Evolutionary conservation across 2,329 filamentous ascomycete species (phyloP), one percentile per base, ranked within the genome.

Genomic region (Microsporum audouinii): DNA sequence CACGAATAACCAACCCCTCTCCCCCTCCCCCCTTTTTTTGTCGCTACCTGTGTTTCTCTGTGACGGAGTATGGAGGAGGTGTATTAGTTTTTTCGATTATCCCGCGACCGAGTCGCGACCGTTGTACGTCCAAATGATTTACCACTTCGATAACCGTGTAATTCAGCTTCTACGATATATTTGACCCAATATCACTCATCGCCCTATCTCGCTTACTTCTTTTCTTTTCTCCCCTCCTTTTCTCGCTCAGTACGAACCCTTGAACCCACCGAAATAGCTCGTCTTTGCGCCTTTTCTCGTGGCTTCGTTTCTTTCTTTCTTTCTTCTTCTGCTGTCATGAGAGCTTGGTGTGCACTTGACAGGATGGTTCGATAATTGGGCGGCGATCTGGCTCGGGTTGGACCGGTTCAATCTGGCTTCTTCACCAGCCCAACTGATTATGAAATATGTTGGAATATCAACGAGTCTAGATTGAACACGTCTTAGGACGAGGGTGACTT

Each of bases 71-170:
- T 3, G n/a, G 39, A 14, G 39, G 2, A 7, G 2, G n/a, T 55
- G 49, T 34, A 17, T 39, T 31, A 17, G 53, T n/a, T 55, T 17
- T 27, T 17, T 43, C 39, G n/a, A 43, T 43, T 41, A 29, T 57
- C 55, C 55, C 39, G 55, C 55, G 55, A 57, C 34, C 55, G 55
- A 57, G 33, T 4, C 55, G 55, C 55, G 55, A 57, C 36, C 36
- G 33, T 41, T 57, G 55, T 57, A n/a, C 39, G 5, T 57, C 55
- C 55, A 41, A 14, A 57, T 29, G n/a, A 57, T 36, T 49, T 49
- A 27, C 34, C 3, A 27, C 10, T 27, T 56, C 33, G 36, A 31
- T 17, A 49, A 49, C 27, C 31, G 45, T 49, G 45, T 55, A 23
- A 34, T 55, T 23, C n/a, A 55, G 8, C 31, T 38, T 55, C 31